Base-by-base conservation (phyloP, 2,329 filamentous ascomycete species). In the Thelonectria discophora region DNA sequence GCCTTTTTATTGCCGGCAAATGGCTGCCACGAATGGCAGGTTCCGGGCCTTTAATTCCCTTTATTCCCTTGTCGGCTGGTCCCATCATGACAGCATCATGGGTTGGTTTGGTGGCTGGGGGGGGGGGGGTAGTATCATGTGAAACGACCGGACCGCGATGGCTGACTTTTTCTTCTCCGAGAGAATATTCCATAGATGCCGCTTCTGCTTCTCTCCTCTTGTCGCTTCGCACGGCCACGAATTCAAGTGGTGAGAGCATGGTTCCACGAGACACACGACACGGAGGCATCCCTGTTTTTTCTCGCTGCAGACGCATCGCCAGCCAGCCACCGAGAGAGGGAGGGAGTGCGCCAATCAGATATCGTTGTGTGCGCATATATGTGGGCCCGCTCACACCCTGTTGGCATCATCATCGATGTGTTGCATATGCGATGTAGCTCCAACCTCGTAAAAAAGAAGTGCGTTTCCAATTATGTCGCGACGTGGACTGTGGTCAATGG, bases 371-470 rank as follows among this genome's bases (percentile, higher is more conserved):
- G 5, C 9, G 20, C 27, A 10, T 7, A 12, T 20, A 17, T 37
- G 24, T 21, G 27, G n/a, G 32, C 45, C n/a, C 47, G 39, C 27
- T 5, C 27, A 2, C 8, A 7, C 5, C 27, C 27, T 8, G 27
- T 30, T 30, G 27, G 27, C 27, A 10, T 30, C 27, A 39, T 45
- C n/a, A 42, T 34, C 42, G 21, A 30, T 46, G 47, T 46, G 34
- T 3, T 37, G 51, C 51, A 55, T 50, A 52, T 56, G 52, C 53
- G 52, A 37, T 56, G 58, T 47, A 53, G 54, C 53, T 48, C 53
- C 58, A 56, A 57, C 58, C 58, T 61, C 58, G 58, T 61, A 57
- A 60, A 55, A 54, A 30, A 24, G 5, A 37, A 34, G 13, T 24
- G 5, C 24, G 43, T 46, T 46, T 55, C 58, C 58, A 61, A 61